Percentiles rank a stretch among this genome's conserved stretches.
Evolutionary conservation across 352 stramenopile species (phyloP).

Genomic region (Phytophthora chlamydospora): DNA sequence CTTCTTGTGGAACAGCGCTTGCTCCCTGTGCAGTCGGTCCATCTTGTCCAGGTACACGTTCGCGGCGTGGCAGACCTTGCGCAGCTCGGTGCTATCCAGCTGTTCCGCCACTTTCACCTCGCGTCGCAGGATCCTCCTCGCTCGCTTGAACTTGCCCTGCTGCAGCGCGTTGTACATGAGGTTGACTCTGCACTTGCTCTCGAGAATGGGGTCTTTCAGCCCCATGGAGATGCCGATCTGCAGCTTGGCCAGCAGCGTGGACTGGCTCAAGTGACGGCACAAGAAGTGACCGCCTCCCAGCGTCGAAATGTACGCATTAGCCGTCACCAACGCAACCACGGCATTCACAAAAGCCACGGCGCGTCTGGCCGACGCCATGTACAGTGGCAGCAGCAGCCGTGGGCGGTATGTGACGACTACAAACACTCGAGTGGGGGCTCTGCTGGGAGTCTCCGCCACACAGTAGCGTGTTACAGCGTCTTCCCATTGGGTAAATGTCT

Average conservation of each 20-base stretch:
- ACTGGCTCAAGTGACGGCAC: conserved; percentile 73
- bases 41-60: conserved; percentile 76
- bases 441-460: conserved; percentile 4
- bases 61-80: conserved; percentile 66
- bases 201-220: conserved; percentile 72
- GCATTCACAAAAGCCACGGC: conserved; percentile 72
- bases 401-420: conserved; percentile 61
- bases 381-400: conserved; percentile 53
- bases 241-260: conserved; percentile 74
- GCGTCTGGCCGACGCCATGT: conserved; percentile 64
- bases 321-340: conserved; percentile 76
- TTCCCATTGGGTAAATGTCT: conserved; percentile 22
- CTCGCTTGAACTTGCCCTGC: conserved; percentile 63
- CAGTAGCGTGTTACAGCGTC: conserved; percentile 30
- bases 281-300: conserved; percentile 82
- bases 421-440: not conserved
- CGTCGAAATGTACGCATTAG: conserved; percentile 87
- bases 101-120: conserved; percentile 52
- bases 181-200: conserved; percentile 86
- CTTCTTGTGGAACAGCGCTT: conserved; percentile 39
- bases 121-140: conserved; percentile 52
- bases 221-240: conserved; percentile 82
- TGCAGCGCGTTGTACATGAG: conserved; percentile 84
- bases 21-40: conserved; percentile 60
- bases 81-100: conserved; percentile 63